These are phyloP conservation scores for Elongisporangium anandrum DNA, from an alignment of 352 stramenopile genomes.

Conservation along the genomic window DNA sequence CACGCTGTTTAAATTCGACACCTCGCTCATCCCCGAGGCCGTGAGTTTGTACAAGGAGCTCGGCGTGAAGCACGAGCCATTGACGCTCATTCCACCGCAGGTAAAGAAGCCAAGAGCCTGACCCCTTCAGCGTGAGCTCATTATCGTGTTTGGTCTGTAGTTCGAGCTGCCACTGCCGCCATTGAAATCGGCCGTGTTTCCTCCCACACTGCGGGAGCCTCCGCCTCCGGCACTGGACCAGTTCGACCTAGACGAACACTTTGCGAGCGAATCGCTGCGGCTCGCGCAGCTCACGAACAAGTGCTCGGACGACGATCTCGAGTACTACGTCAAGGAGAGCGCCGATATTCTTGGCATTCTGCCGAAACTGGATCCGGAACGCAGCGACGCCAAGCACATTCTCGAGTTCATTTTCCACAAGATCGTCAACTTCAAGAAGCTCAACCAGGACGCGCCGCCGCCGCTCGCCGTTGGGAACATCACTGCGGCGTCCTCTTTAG, in stretches of 20 bases:
- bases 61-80: slow-evolving; percentile 93
- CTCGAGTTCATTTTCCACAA: slow-evolving; percentile 91
- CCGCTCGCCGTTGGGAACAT: slow-evolving; percentile 8
- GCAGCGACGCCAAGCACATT: slow-evolving; percentile 84
- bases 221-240: slow-evolving; percentile 91
- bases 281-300: slow-evolving; percentile 96
- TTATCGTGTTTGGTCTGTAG: slow-evolving; percentile 11
- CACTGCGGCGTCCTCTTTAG: neutral
- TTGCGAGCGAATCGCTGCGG: slow-evolving; percentile 88
- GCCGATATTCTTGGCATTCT: slow-evolving; percentile 91
- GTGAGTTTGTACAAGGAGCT: slow-evolving; percentile 91
- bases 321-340: slow-evolving; percentile 93
- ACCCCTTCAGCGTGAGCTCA: too few species aligned
- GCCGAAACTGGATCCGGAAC: slow-evolving; percentile 65
- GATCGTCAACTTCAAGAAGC: slow-evolving; percentile 93
- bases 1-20: slow-evolving; percentile 93
- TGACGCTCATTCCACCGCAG: slow-evolving; percentile 92
- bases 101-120: slow-evolving; percentile 18
- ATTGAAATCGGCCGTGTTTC: slow-evolving; percentile 92
- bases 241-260: slow-evolving; percentile 97
- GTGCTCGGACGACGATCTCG: slow-evolving; percentile 91
- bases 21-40: slow-evolving; percentile 92
- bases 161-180: slow-evolving; percentile 94
- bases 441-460: slow-evolving; percentile 65
- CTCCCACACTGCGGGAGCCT: slow-evolving; percentile 87